These are phyloP conservation scores for Neurospora sp. DNA, from an alignment of 495 filamentous ascomycete genomes.

Conservation along the genomic window DNA sequence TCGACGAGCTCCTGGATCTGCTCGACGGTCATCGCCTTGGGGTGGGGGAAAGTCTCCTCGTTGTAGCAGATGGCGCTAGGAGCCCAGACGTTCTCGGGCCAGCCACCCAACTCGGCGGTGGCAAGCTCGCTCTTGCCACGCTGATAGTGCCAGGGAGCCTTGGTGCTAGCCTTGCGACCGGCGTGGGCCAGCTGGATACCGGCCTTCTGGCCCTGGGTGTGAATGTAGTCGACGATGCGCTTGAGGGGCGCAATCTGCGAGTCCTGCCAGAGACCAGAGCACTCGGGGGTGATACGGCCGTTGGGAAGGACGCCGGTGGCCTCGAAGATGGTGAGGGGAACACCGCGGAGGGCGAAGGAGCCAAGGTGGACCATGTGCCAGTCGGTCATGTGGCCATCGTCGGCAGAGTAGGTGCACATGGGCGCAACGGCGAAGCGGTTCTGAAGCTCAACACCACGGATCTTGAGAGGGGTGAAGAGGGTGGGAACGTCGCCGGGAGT, in stretches of 20 bases:
- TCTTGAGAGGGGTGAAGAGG: constrained; percentile 53
- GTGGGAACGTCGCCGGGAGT: constrained; percentile 40
- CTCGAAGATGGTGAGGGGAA: constrained; percentile 56
- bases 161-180: constrained; percentile 58
- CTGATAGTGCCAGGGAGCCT: constrained; percentile 46
- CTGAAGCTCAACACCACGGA: constrained; percentile 58
- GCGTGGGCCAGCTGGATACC: constrained; percentile 68
- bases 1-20: constrained; percentile 55
- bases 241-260: constrained; percentile 55
- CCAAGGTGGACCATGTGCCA: constrained; percentile 60
- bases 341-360: constrained; percentile 52
- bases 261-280: constrained; percentile 60
- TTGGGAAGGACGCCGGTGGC: constrained; percentile 56
- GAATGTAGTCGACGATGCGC: constrained; percentile 49
- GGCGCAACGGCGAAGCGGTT: constrained; percentile 57
- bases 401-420: constrained; percentile 62
- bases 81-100: constrained; percentile 54
- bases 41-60: constrained; percentile 30
- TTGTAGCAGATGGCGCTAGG: constrained; percentile 39
- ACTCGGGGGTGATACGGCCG: constrained; percentile 62
- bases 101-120: constrained; percentile 45
- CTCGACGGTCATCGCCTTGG: constrained; percentile 46
- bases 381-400: constrained; percentile 57
- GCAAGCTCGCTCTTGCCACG: constrained; percentile 24
- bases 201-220: constrained; percentile 55